These are phyloP conservation scores for Posidonia oceanica DNA, from an alignment of 116 monocot genomes.

Conservation along the genomic window DNA sequence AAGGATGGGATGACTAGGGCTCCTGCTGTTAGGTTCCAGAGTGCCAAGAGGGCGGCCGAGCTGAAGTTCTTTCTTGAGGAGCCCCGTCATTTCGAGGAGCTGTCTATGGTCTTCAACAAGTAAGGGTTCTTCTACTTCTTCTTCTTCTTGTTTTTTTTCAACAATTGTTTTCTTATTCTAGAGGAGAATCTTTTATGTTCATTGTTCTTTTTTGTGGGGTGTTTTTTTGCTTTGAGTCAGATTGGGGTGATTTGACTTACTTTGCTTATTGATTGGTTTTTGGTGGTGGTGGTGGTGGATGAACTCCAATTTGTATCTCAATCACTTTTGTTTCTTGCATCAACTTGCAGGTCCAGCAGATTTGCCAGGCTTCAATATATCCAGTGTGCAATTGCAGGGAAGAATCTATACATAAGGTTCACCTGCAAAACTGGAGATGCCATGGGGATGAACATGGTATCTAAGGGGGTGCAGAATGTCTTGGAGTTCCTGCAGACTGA, in stretches of 20 bases:
- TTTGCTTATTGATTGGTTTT: no score
- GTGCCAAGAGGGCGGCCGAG: constrained; percentile 57
- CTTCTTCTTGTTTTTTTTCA: constrained; percentile 57
- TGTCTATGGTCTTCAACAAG: constrained; percentile 82
- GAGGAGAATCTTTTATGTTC: constrained; percentile 2
- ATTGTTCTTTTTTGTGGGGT: no score
- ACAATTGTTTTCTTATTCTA: constrained; percentile 53
- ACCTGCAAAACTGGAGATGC: constrained; percentile 89
- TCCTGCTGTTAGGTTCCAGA: constrained; percentile 56
- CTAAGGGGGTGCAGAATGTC: constrained; percentile 95
- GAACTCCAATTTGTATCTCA: background rate
- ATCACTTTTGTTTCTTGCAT: background rate
- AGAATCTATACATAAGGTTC: constrained; percentile 90
- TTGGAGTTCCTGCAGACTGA: constrained; percentile 68
- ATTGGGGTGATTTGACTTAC: no score
- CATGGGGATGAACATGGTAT: constrained; percentile 99
- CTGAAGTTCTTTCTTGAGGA: constrained; percentile 74
- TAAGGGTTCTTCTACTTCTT: background rate
- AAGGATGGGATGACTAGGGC: constrained; percentile 86
- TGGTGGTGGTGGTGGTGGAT: no score
- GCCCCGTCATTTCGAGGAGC: constrained; percentile 60
- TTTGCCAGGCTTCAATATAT: constrained; percentile 78
- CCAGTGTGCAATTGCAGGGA: constrained; percentile 77
- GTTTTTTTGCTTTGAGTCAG: no score
- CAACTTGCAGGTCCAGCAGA: constrained; percentile 73